Conservation (phyloP, 495 filamentous ascomycete species). For the Tuber borchii region DNA sequence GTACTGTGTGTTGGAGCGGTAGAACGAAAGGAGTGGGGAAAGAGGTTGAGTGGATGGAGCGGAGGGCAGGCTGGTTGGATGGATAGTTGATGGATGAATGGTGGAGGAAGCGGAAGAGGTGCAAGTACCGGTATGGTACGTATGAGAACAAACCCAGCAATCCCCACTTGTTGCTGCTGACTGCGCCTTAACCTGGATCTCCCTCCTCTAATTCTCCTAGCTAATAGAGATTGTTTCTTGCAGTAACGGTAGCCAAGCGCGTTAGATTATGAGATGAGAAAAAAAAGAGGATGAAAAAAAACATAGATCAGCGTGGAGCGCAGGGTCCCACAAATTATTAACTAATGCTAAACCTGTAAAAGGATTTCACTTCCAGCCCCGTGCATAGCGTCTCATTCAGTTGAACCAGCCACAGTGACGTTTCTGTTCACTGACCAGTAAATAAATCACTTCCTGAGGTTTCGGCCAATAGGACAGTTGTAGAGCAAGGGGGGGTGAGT, state of each 20-base stretch:
- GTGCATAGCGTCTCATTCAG: neutral
- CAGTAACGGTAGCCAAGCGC: neutral
- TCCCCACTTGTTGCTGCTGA: neutral
- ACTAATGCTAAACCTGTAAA: slow-evolving; percentile 3
- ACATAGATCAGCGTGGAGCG: neutral
- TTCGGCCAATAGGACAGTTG: neutral
- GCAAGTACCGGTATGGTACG: slow-evolving; percentile 1
- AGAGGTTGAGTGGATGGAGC: slow-evolving; percentile 7
- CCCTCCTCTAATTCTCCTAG: neutral
- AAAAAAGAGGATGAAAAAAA: slow-evolving; percentile 1
- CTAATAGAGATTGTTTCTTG: slow-evolving; percentile 4
- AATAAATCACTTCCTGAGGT: neutral
- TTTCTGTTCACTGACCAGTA: neutral
- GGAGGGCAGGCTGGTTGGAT: slow-evolving; percentile 15
- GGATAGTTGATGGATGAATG: slow-evolving; percentile 11
- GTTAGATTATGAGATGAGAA: neutral
- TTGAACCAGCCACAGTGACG: neutral
- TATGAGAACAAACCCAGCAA: neutral
- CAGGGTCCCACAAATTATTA: neutral
- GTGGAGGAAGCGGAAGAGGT: slow-evolving; percentile 9
- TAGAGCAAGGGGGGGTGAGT: slow-evolving; percentile 13
- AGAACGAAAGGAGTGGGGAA: slow-evolving; percentile 10
- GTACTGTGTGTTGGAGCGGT: neutral
- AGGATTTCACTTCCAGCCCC: neutral
- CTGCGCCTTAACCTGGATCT: neutral